Evolutionary conservation across 257 asterid genomes (phyloP).

Genomic region (Scutellaria galericulata): DNA sequence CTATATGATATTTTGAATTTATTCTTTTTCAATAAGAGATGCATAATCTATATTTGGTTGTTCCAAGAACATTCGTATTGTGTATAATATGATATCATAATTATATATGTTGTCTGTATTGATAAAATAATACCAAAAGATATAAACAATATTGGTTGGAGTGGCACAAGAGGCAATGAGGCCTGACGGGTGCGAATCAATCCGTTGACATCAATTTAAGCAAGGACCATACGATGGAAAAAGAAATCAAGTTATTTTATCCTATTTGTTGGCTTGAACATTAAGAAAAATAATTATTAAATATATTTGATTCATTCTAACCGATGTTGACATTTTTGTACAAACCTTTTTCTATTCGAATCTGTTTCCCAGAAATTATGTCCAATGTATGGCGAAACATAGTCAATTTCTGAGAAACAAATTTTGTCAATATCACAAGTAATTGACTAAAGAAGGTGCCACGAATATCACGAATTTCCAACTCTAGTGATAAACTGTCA

Average conservation of each 20-base stretch:
- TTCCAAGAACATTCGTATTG: neutral
- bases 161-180: constrained; percentile 4
- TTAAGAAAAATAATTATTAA: neutral
- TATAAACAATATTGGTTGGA: neutral
- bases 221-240: neutral
- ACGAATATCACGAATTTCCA: constrained; percentile 1
- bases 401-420: neutral
- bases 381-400: neutral
- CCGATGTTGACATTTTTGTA: constrained; percentile 24
- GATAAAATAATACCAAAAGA: neutral
- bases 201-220: constrained; percentile 22
- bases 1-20: neutral
- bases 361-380: neutral
- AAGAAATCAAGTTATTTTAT: neutral
- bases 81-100: too few relatives aligned
- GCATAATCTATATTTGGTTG: neutral
- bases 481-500: neutral
- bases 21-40: neutral
- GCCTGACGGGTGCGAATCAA: neutral
- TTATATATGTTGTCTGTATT: neutral
- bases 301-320: constrained; percentile 29
- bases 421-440: neutral
- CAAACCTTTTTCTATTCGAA: neutral
- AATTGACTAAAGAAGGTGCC: neutral
- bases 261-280: neutral